Evolutionary conservation across 2,329 filamentous ascomycete genomes (phyloP), one percentile per base, ranked within the genome.

Genomic region (Alternaria arbusti): DNA sequence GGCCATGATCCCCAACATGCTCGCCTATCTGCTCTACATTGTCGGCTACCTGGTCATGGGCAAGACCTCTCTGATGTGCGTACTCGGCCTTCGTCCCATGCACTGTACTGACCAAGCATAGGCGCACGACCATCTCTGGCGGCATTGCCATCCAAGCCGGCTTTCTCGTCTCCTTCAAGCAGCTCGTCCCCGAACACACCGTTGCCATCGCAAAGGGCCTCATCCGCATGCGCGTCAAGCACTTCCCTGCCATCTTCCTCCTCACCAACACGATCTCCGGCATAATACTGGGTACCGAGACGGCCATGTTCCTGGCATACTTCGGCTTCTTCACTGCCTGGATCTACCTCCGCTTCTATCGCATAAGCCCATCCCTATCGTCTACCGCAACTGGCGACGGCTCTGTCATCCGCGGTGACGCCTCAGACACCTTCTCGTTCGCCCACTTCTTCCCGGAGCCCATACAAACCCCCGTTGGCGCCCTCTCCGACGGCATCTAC

Each of bases 291-390:
- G 87, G 90, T 63, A 91, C 88, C n/a, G 88, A 90, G 75, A 93
- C 93, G 20, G 90, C 93, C 49, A 86, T 94, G 68, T 88, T 96
- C 77, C 87, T 97, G 64, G 89, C 92, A 56, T 84, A 92, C 79
- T 90, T 91, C 71, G 94, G 93, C 62, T 91, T 99, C 79, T 79
- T 97, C 64, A 90, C 90, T 11, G 94, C 93, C 79, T 99, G 95
- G 95, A 93, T 92, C 46, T 98, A 98, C 80, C 89, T 99, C 17
- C 93, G 96, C 70, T 99, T 98, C 85, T 97, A 93, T 85, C 97
- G 97, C 82, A 82, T 85, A 59, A 87, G 90, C 62, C 86, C 83
- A n/a, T 87, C 85, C 63, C 80, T 86, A 6, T 85, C 86, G 0
- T 85, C 85, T 1, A 83, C 85, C 3, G 83, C 84, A 5, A 88